Percentiles rank a stretch among this genome's conserved stretches.
These are phyloP conservation scores for Melaleuca alternifolia DNA, from an alignment of 345 rosid genomes.

Conservation along the genomic window DNA sequence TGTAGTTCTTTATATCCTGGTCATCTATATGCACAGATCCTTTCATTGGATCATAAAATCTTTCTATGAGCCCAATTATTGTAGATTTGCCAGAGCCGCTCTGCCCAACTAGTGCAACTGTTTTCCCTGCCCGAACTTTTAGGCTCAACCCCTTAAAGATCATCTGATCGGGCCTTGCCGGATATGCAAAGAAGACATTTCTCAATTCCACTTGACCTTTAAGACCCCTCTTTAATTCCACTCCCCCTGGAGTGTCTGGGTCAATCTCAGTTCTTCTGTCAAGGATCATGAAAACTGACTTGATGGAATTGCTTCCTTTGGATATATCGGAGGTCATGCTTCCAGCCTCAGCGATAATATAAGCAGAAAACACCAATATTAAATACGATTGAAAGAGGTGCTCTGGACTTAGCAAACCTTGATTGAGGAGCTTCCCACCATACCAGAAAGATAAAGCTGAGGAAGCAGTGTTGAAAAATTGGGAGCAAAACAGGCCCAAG, in stretches of 20 bases:
- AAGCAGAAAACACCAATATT: slow-evolving; percentile 44
- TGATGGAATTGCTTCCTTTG: slow-evolving; percentile 41
- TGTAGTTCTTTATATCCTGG: slow-evolving; percentile 40
- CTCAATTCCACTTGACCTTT: slow-evolving; percentile 39
- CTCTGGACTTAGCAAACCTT: slow-evolving; percentile 22
- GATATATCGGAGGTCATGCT: slow-evolving; percentile 61
- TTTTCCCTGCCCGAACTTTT: slow-evolving; percentile 45
- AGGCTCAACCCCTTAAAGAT: slow-evolving; percentile 47
- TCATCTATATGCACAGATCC: slow-evolving; percentile 37
- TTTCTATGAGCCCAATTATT: slow-evolving; percentile 45
- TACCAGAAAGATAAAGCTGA: slow-evolving; percentile 55
- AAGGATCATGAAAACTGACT: slow-evolving; percentile 35
- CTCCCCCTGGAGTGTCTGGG: slow-evolving; percentile 15
- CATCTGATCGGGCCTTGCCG: slow-evolving; percentile 47
- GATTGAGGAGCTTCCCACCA: slow-evolving; percentile 45
- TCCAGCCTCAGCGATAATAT: slow-evolving; percentile 65
- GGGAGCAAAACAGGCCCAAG: slow-evolving; percentile 47
- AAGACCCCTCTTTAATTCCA: slow-evolving; percentile 21
- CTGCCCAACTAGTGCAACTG: slow-evolving; percentile 49
- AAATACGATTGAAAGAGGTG: slow-evolving; percentile 51
- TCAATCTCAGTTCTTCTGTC: slow-evolving; percentile 53
- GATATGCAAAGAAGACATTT: slow-evolving; percentile 52
- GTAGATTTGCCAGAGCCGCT: slow-evolving; percentile 70
- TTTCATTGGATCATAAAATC: slow-evolving; percentile 48
- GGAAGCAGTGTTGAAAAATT: slow-evolving; percentile 46